A percentile compares a stretch with the other conserved stretches of the same genome.
phyloP scores from a whole-genome alignment of 139 green algal species.

The Chlamydomonas applanata region DNA sequence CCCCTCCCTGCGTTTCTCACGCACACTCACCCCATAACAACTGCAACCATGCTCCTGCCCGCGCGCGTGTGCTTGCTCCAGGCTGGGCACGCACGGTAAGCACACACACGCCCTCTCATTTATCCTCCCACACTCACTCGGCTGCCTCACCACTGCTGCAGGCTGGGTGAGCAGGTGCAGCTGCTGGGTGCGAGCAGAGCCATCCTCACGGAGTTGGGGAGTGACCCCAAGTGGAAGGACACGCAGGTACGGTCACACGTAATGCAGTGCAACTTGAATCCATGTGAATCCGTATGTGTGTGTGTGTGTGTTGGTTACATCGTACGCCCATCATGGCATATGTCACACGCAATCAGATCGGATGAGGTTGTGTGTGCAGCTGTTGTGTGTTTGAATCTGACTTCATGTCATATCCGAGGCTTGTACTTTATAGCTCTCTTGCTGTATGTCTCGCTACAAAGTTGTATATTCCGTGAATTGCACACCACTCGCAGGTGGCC shows the following conservation, averaged over 20 bases:
- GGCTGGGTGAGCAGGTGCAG: conserved; percentile 30
- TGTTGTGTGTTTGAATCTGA: background rate
- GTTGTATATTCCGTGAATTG: background rate
- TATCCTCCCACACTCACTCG: too few relatives aligned
- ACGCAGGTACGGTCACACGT: conserved; percentile 24
- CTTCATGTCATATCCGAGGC: background rate
- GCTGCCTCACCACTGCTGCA: background rate
- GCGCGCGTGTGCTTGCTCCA: too few relatives aligned
- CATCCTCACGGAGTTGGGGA: conserved; percentile 54
- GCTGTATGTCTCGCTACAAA: background rate
- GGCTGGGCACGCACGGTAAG: too few relatives aligned
- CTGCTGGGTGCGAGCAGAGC: conserved; percentile 43
- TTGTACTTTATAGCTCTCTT: background rate
- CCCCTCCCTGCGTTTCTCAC: too few relatives aligned
- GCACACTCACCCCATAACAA: too few relatives aligned
- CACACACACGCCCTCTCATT: too few relatives aligned
- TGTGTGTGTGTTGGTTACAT: too few relatives aligned
- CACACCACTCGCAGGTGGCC: conserved; percentile 15
- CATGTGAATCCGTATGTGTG: too few relatives aligned
- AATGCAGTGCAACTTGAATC: background rate
- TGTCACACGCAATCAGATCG: too few relatives aligned
- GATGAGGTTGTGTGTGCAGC: background rate
- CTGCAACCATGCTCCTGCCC: too few relatives aligned
- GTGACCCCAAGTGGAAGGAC: conserved; percentile 39
- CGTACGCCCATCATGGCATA: too few relatives aligned